Conservation (phyloP, 805 yeast genomes). For the Clavispora fructus region DNA sequence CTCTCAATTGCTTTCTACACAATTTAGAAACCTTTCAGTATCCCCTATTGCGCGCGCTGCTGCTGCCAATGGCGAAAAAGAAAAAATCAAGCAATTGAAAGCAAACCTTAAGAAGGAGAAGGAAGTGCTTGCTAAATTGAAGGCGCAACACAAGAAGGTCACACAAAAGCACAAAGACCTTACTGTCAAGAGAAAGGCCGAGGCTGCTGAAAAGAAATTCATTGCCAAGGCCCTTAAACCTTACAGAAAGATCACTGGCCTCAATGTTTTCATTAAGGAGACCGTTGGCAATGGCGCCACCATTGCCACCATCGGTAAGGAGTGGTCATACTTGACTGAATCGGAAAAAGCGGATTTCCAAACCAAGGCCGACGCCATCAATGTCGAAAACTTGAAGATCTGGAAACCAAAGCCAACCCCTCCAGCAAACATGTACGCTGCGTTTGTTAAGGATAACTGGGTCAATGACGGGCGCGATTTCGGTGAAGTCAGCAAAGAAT, state of each 20-base stretch:
- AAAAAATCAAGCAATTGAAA: constrained; percentile 18
- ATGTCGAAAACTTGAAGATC: constrained; percentile 19
- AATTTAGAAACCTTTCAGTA: neutral
- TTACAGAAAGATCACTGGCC: constrained; percentile 18
- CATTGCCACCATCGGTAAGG: constrained; percentile 12
- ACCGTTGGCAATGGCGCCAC: constrained; percentile 7
- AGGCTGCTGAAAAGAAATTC: constrained; percentile 7
- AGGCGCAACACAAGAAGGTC: constrained; percentile 8
- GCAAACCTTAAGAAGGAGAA: constrained; percentile 6
- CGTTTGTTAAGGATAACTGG: constrained; percentile 25
- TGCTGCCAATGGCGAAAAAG: constrained; percentile 3
- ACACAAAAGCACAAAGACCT: constrained; percentile 12
- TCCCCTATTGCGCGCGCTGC: neutral
- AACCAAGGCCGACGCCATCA: constrained; percentile 23
- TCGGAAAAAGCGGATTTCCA: constrained; percentile 24
- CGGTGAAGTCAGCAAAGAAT: constrained; percentile 21
- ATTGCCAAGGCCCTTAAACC: constrained; percentile 20
- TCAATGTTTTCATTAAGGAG: constrained; percentile 23
- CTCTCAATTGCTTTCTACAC: neutral
- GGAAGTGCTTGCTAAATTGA: constrained; percentile 9
- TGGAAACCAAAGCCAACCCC: constrained; percentile 31
- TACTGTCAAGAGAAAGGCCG: constrained; percentile 5
- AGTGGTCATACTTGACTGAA: constrained; percentile 24
- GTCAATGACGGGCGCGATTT: constrained; percentile 18
- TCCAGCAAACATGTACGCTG: constrained; percentile 28